Evolutionary conservation across 495 filamentous ascomycete genomes (phyloP), one percentile per base, ranked within the genome.

Genomic region (Parathielavia hyrcaniae): DNA sequence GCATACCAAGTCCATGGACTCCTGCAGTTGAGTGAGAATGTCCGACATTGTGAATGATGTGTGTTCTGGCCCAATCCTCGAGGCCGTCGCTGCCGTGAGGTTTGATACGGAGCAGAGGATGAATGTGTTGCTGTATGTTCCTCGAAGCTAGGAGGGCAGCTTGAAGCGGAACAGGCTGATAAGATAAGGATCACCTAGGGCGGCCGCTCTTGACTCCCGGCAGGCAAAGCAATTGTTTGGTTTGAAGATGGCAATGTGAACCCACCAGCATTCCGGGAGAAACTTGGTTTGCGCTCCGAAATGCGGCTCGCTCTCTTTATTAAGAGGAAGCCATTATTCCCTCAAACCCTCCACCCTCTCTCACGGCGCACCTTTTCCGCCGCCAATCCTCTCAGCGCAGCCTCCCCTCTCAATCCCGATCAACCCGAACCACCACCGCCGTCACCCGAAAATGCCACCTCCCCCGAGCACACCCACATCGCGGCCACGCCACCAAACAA

Each of bases 11-110:
- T 97, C 92, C 55, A 95, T 86, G 69, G 89, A 88, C 69, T 95
- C 91, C 77, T 98, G 93, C 41, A 98, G 81, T 69, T 97, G 91
- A 5, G 93, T 96, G 40, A 98, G 81, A 44, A 86, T 81, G 72
- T 98, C 93, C 0, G 87, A 96, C 97, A 54, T 48, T 75, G 64
- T 39, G 38, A 19, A 5, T 19, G 35, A 9, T 5, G 17, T 35
- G 9, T 14, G 32, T n/a, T n/a, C n/a, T 9, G 6, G 14, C 36
- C 7, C 23, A n/a, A 14, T 6, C 22, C 14, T 5, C 12, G 5
- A 19, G 38, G 11, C 26, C 19, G 8, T 32, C 22, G 32, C 14
- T 16, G 7, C n/a, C 35, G 35, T 22, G 26, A 13, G 12, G 26
- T 49, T 54, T n/a, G 38, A 49, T 8, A 34, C n/a, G 13, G 32